A percentile compares a stretch with the other conserved stretches of the same genome.
Evolutionary conservation across 2,329 filamentous ascomycete genomes (phyloP).

Genomic region (Xylariaceae sp.): DNA sequence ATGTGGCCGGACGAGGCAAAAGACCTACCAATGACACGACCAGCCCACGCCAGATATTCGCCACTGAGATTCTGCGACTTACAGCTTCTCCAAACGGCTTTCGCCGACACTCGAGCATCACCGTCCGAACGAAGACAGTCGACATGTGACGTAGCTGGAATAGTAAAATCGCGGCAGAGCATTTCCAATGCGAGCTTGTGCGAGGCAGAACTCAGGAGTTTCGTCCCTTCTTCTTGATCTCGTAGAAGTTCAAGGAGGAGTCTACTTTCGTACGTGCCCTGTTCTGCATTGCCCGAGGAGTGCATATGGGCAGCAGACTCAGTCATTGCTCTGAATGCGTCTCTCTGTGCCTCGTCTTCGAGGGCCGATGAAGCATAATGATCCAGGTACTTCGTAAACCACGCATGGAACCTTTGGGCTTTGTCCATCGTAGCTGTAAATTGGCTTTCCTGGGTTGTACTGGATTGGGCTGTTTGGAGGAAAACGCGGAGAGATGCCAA

Average conservation of each 20-base stretch:
- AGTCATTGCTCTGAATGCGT: conserved; percentile 62
- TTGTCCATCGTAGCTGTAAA: conserved; percentile 71
- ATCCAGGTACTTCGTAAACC: conserved; percentile 68
- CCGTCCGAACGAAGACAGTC: conserved; percentile 67
- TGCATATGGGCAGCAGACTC: conserved; percentile 63
- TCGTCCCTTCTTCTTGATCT: conserved; percentile 58
- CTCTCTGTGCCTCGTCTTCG: conserved; percentile 42
- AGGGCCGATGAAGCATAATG: conserved; percentile 54
- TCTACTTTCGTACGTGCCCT: conserved; percentile 68
- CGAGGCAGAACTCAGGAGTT: conserved; percentile 65
- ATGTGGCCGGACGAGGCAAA: conserved; percentile 72
- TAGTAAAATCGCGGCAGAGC: conserved; percentile 69
- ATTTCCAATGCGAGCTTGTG: conserved; percentile 64
- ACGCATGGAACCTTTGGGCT: conserved; percentile 68
- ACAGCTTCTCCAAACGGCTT: conserved; percentile 73
- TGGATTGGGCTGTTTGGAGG: conserved; percentile 66
- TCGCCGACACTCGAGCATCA: conserved; percentile 55
- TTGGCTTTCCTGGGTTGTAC: conserved; percentile 79
- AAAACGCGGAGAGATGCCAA: conserved; percentile 74
- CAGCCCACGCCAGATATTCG: conserved; percentile 79
- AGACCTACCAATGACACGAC: conserved; percentile 73
- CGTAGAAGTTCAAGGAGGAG: conserved; percentile 74
- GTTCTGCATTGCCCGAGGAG: conserved; percentile 62
- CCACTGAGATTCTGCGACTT: conserved; percentile 56
- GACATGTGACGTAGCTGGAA: conserved; percentile 50